Conservation (phyloP, 441 rosid species). For the Viola pubescens region DNA sequence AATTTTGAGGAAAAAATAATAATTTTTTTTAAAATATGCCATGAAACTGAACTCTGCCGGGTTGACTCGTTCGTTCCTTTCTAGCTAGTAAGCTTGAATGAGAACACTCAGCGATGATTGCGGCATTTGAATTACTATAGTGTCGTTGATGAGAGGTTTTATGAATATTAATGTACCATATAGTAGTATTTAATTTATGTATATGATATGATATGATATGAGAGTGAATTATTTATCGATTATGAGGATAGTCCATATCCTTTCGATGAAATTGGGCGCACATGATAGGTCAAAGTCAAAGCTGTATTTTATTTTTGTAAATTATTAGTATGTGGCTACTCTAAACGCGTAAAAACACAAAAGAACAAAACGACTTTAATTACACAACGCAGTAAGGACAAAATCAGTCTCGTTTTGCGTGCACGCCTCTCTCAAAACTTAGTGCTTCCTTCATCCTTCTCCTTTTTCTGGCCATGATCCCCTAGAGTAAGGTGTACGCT, state of each 20-base stretch:
- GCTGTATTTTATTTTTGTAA: not conserved
- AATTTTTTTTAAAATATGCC: too few relatives aligned
- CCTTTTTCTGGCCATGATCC: not conserved
- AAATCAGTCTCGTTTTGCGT: slow-evolving; percentile 58
- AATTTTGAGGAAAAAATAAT: too few relatives aligned
- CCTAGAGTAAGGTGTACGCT: not conserved
- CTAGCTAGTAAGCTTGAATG: slow-evolving; percentile 14
- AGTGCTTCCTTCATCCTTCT: not conserved
- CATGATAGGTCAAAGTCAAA: slow-evolving; percentile 51
- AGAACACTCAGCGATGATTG: slow-evolving; percentile 48
- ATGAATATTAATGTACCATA: not conserved
- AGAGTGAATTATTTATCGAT: not conserved
- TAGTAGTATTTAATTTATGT: too few relatives aligned
- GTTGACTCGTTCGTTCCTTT: slow-evolving; percentile 17
- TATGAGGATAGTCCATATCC: not conserved
- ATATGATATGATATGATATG: not conserved
- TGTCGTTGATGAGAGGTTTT: not conserved
- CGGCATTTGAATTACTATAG: slow-evolving; percentile 34
- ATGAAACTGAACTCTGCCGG: not conserved
- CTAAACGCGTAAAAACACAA: slow-evolving; percentile 43
- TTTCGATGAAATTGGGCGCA: slow-evolving; percentile 13
- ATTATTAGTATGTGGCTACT: slow-evolving; percentile 3
- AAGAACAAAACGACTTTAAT: slow-evolving; percentile 41
- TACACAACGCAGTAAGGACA: slow-evolving; percentile 25
- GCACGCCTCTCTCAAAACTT: slow-evolving; percentile 37